Evolutionary conservation across 306 rosid genomes (phyloP).

Genomic region (Cucumis melo): DNA sequence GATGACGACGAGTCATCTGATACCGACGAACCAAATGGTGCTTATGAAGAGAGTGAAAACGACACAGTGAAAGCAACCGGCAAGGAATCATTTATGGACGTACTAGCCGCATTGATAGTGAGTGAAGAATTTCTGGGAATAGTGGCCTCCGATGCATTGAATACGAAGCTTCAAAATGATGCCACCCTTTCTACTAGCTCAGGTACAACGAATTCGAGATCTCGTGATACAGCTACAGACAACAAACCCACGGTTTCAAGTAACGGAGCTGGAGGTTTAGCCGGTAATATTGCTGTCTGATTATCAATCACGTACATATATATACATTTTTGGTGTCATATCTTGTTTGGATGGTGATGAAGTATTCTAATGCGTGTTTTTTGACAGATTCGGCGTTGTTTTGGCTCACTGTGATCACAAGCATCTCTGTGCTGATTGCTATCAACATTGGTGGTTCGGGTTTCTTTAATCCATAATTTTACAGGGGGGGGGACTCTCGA

Average conservation of each 20-base stretch:
- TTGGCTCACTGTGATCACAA: slow-evolving; percentile 78
- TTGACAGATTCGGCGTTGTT: slow-evolving; percentile 47
- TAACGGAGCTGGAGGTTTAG: slow-evolving; percentile 27
- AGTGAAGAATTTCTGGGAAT: slow-evolving; percentile 97
- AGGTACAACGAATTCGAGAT: slow-evolving; percentile 26
- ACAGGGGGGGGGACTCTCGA: too few species aligned
- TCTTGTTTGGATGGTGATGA: background rate
- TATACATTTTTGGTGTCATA: background rate
- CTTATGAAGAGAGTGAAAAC: slow-evolving; percentile 18
- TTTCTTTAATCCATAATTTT: slow-evolving; percentile 73
- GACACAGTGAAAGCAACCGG: slow-evolving; percentile 26
- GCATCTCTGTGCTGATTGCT: slow-evolving; percentile 59
- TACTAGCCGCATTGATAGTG: slow-evolving; percentile 84
- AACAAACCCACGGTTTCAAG: slow-evolving; percentile 25
- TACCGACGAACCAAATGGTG: slow-evolving; percentile 35
- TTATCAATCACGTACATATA: background rate
- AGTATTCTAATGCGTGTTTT: background rate
- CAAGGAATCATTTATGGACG: slow-evolving; percentile 85
- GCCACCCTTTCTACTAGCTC: slow-evolving; percentile 10
- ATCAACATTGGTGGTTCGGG: slow-evolving; percentile 64
- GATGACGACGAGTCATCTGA: slow-evolving; percentile 86
- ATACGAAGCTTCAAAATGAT: slow-evolving; percentile 36
- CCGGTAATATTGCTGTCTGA: slow-evolving; percentile 26
- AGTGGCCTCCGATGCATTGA: slow-evolving; percentile 71
- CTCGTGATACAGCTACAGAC: slow-evolving; percentile 22